Percentiles rank a stretch among this genome's conserved stretches.
phyloP scores from a whole-genome alignment of 148 eudicot genomes.

The Fagopyrum esculentum region DNA sequence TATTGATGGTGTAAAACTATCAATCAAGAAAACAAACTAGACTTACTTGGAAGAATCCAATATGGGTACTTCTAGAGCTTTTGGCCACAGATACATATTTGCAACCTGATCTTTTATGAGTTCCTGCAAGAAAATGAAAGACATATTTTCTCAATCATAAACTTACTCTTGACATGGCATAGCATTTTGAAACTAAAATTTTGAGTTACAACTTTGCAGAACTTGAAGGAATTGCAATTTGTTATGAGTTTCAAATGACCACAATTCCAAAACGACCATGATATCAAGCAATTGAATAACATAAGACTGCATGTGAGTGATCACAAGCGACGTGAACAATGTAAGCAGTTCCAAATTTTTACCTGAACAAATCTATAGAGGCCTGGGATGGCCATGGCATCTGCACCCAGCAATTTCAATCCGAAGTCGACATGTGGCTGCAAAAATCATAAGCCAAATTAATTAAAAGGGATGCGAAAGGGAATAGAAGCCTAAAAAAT shows the following conservation, averaged over 20 bases:
- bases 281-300: too few relatives aligned
- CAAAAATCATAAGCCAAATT: constrained; percentile 22
- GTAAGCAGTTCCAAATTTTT: not conserved
- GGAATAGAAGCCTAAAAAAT: not conserved
- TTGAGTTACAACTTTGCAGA: too few relatives aligned
- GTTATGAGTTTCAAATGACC: too few relatives aligned
- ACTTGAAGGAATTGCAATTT: not conserved
- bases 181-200: too few relatives aligned
- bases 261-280: too few relatives aligned
- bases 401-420: constrained; percentile 82
- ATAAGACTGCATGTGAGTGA: too few relatives aligned
- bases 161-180: too few relatives aligned
- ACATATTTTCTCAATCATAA: not conserved
- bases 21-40: not conserved
- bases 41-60: constrained; percentile 79
- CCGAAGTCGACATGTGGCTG: constrained; percentile 99
- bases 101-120: constrained; percentile 86
- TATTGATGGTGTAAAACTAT: not conserved
- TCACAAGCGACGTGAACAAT: too few relatives aligned
- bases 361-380: constrained; percentile 87
- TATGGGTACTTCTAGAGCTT: constrained; percentile 66
- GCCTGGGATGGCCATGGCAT: constrained; percentile 94
- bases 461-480: constrained; percentile 6
- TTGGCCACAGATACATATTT: constrained; percentile 94
- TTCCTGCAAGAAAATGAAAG: constrained; percentile 40